Conservation (phyloP, 345 rosid genomes). For the Gossypium turneri region DNA sequence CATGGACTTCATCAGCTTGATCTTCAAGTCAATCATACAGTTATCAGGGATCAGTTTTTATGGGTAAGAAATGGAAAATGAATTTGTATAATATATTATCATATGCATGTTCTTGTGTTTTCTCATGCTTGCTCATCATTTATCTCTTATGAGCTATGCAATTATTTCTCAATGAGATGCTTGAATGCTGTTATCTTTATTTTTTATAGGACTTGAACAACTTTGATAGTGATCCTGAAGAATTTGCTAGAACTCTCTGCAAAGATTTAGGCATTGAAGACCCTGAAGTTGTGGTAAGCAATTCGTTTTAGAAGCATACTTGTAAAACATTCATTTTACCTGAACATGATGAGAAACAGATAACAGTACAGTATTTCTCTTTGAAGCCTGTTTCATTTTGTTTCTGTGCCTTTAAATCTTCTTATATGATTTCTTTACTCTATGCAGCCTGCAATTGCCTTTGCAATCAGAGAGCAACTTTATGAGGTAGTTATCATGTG, state of each 20-base stretch:
- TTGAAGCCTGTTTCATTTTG: background rate
- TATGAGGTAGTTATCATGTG: constrained; percentile 57
- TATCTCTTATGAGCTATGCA: background rate
- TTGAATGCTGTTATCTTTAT: constrained; percentile 4
- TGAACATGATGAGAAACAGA: background rate
- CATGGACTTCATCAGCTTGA: constrained; percentile 62
- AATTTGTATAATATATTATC: background rate
- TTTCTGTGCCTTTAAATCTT: background rate
- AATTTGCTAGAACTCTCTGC: constrained; percentile 82
- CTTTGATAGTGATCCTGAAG: constrained; percentile 92
- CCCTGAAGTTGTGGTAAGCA: constrained; percentile 92
- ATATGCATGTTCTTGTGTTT: background rate
- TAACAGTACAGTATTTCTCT: background rate
- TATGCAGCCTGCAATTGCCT: constrained; percentile 89
- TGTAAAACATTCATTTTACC: background rate
- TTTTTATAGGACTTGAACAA: constrained; percentile 76
- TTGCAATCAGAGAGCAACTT: constrained; percentile 91
- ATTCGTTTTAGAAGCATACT: constrained; percentile 3
- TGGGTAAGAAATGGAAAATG: constrained; percentile 50
- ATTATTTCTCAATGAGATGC: background rate
- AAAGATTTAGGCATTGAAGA: constrained; percentile 76
- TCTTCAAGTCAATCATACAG: constrained; percentile 86
- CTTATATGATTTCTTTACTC: background rate
- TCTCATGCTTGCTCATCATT: constrained; percentile 1
- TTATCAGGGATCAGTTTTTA: constrained; percentile 85